Percentiles rank a stretch among this genome's conserved stretches.
These are phyloP conservation scores for Metschnikowia orientalis DNA, from an alignment of 805 yeast species.

Conservation along the genomic window DNA sequence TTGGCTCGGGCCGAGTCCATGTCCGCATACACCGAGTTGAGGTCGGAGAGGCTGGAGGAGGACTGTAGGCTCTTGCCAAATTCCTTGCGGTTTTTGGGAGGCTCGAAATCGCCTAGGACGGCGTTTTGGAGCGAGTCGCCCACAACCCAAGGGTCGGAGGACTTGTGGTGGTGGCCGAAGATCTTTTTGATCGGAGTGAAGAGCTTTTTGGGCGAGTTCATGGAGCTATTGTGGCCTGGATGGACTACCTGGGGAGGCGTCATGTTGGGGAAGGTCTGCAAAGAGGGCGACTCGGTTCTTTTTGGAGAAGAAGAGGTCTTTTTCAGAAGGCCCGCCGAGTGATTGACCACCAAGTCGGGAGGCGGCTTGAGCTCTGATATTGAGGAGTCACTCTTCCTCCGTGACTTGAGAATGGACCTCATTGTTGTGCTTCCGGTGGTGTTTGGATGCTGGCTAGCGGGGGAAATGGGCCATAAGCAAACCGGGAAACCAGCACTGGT, in stretches of 20 bases:
- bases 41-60: constrained; percentile 2
- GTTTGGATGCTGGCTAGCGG: too few relatives aligned
- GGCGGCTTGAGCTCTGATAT: constrained; percentile 13
- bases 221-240: constrained; percentile 8
- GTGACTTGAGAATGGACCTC: constrained; percentile 19
- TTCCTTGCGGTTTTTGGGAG: constrained; percentile 9
- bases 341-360: constrained; percentile 2
- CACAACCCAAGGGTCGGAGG: constrained; percentile 6
- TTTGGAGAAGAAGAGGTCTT: constrained; percentile 2
- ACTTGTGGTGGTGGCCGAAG: constrained; percentile 20
- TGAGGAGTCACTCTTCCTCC: constrained; percentile 17
- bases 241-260: constrained; percentile 13
- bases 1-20: too few relatives aligned
- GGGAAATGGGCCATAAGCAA: too few relatives aligned
- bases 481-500: too few relatives aligned
- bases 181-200: constrained; percentile 35
- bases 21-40: not conserved
- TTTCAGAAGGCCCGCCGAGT: not conserved
- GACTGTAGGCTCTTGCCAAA: not conserved
- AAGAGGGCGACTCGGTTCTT: not conserved
- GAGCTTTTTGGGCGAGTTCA: constrained; percentile 34
- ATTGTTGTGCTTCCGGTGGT: too few relatives aligned
- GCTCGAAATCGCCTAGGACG: constrained; percentile 11
- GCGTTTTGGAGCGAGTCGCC: constrained; percentile 13
- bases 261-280: not conserved